A percentile compares a stretch with the other conserved stretches of the same genome.
Evolutionary conservation across 2,329 filamentous ascomycete genomes (phyloP).

Genomic region (Pyricularia pennisetigena): DNA sequence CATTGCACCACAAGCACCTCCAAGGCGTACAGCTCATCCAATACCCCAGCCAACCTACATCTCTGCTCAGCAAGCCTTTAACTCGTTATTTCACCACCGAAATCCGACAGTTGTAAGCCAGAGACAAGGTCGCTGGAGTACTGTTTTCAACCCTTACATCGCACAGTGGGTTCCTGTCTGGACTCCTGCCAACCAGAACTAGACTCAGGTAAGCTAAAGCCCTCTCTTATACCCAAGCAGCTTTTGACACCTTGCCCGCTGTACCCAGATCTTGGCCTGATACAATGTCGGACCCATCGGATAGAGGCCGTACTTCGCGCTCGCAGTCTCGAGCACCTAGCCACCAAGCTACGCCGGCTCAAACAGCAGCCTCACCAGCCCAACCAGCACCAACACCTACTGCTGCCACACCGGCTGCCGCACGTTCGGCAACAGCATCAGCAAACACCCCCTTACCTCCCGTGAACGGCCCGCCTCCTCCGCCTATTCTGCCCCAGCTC

Average conservation of each 20-base stretch:
- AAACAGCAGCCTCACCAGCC: too few species aligned
- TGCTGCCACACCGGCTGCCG: neutral
- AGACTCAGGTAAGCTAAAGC: neutral
- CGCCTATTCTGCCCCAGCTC: neutral
- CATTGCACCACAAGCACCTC: neutral
- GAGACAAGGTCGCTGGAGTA: neutral
- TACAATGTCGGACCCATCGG: neutral
- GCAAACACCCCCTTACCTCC: neutral
- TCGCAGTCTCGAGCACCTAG: neutral
- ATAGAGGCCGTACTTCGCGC: neutral
- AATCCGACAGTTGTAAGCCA: neutral
- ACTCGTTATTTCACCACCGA: neutral
- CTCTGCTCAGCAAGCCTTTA: neutral
- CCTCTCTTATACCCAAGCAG: neutral
- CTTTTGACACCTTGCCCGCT: neutral
- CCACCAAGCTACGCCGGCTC: neutral
- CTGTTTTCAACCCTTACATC: neutral
- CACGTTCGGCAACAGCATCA: neutral
- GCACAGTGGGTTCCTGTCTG: neutral
- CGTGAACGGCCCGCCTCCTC: neutral
- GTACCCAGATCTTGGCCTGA: neutral
- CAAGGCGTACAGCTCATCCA: neutral
- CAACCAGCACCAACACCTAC: neutral
- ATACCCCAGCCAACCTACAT: neutral
- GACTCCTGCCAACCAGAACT: neutral